Conservation (phyloP, 768 basidiomycete species). For the Kwoniella dejecticola region DNA sequence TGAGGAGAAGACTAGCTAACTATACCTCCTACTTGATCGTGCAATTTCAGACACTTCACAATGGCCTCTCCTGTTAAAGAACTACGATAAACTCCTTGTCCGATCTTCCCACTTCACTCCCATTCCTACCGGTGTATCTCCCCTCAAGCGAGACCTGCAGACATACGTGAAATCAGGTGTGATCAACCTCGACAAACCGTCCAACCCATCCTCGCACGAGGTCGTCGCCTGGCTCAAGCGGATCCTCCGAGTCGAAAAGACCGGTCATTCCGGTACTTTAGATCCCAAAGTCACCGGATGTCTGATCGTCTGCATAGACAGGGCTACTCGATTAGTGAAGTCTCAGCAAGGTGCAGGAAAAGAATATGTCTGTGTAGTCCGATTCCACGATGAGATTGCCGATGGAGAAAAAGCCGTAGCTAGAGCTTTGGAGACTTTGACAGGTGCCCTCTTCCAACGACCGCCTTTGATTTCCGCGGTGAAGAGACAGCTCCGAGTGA, state of each 20-base stretch:
- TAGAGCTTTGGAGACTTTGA: slow-evolving; percentile 91
- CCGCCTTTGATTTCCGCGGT: slow-evolving; percentile 98
- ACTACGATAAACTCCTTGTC: slow-evolving; percentile 94
- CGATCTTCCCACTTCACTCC: slow-evolving; percentile 98
- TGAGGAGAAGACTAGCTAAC: too few relatives aligned
- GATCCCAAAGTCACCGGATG: slow-evolving; percentile 99
- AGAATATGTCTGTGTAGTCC: slow-evolving; percentile 96
- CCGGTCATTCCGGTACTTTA: slow-evolving; percentile 96
- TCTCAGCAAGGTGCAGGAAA: slow-evolving; percentile 99
- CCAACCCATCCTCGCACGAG: slow-evolving; percentile 98
- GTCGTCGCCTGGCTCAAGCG: slow-evolving; percentile 98
- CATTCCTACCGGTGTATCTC: slow-evolving; percentile 89
- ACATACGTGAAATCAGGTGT: slow-evolving; percentile 97
- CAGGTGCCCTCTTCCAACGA: slow-evolving; percentile 97
- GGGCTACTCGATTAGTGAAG: slow-evolving; percentile 95
- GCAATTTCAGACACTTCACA: slow-evolving; percentile 87
- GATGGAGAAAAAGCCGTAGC: slow-evolving; percentile 77
- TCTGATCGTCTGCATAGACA: slow-evolving; percentile 97
- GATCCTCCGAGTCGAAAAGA: slow-evolving; percentile 96
- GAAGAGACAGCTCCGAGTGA: slow-evolving; percentile 93
- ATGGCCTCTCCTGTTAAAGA: slow-evolving; percentile 97
- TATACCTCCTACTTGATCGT: too few relatives aligned
- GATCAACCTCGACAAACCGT: slow-evolving; percentile 99
- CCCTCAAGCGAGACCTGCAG: slow-evolving; percentile 88
- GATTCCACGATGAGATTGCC: slow-evolving; percentile 79